Evolutionary conservation across 1,284 basidiomycete species (phyloP).

Genomic region (Porogramme epimiltina): DNA sequence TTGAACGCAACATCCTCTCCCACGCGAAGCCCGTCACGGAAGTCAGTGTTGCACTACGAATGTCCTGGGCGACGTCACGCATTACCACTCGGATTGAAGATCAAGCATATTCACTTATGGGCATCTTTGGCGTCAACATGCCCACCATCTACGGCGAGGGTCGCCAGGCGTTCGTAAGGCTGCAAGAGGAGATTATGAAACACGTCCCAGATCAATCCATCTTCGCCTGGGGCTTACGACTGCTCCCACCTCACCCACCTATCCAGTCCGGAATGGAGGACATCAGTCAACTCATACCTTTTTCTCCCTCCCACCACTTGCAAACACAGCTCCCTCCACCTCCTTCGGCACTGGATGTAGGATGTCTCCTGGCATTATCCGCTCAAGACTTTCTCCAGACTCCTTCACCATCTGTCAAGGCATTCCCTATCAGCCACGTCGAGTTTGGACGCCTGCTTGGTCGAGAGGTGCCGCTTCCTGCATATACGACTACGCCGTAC

Average conservation of each 20-base stretch:
- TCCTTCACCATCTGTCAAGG: too few species aligned
- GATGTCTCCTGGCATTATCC: too few species aligned
- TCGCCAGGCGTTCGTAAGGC: constrained; percentile 1
- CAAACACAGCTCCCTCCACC: too few species aligned
- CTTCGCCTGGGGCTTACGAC: background rate
- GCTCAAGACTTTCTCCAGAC: too few species aligned
- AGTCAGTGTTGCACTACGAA: background rate
- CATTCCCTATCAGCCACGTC: background rate
- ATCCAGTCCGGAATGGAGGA: too few species aligned
- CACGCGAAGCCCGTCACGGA: background rate
- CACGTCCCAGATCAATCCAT: constrained; percentile 2
- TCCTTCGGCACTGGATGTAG: background rate
- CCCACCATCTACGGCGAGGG: constrained; percentile 8
- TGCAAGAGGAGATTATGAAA: constrained; percentile 6
- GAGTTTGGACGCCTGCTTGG: background rate
- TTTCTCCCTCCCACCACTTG: background rate
- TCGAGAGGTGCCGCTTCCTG: background rate
- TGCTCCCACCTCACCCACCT: background rate
- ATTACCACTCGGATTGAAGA: background rate
- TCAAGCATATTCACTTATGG: constrained; percentile 5
- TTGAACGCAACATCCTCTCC: background rate
- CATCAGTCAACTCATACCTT: background rate
- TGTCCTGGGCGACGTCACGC: constrained; percentile 1
- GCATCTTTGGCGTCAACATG: constrained; percentile 7
- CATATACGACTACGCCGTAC: background rate